phyloP scores from a whole-genome alignment of 331 rosid species.

The Cucumis variabilis region DNA sequence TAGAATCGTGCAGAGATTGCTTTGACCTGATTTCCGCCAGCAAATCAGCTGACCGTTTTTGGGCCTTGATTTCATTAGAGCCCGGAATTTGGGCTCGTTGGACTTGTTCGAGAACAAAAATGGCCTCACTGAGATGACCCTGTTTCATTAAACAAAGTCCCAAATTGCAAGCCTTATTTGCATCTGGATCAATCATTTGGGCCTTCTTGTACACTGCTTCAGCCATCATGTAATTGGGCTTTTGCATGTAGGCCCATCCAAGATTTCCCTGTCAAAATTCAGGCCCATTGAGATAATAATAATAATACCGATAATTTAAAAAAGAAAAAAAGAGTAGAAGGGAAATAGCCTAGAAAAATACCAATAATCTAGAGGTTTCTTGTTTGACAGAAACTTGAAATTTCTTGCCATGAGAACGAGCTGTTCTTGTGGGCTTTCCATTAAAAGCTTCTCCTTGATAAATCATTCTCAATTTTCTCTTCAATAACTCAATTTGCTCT shows the following conservation, averaged over 20 bases:
- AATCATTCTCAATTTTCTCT: slow-evolving; percentile 71
- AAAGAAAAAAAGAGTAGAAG: too few species aligned
- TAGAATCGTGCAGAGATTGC: slow-evolving; percentile 35
- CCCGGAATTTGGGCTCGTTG: slow-evolving; percentile 57
- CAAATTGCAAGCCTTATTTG: slow-evolving; percentile 87
- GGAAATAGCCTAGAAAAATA: background rate
- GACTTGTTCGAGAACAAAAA: slow-evolving; percentile 55
- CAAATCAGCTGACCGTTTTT: slow-evolving; percentile 63
- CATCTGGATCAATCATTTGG: slow-evolving; percentile 86
- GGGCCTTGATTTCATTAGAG: slow-evolving; percentile 59
- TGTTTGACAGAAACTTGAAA: slow-evolving; percentile 62
- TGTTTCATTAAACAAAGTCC: slow-evolving; percentile 71
- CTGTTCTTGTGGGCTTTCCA: slow-evolving; percentile 56
- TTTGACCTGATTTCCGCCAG: slow-evolving; percentile 52
- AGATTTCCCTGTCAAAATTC: slow-evolving; percentile 65
- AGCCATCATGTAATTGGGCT: slow-evolving; percentile 77
- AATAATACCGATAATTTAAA: too few species aligned
- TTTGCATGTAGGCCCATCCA: slow-evolving; percentile 98
- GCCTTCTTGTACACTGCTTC: slow-evolving; percentile 86
- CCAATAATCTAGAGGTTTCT: slow-evolving; percentile 59
- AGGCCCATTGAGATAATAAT: background rate
- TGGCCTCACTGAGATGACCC: slow-evolving; percentile 63
- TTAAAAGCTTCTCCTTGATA: slow-evolving; percentile 75
- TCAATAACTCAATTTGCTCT: slow-evolving; percentile 85
- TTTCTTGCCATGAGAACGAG: slow-evolving; percentile 65